Evolutionary conservation across 345 rosid species (phyloP).

Genomic region (Theobroma cacao): DNA sequence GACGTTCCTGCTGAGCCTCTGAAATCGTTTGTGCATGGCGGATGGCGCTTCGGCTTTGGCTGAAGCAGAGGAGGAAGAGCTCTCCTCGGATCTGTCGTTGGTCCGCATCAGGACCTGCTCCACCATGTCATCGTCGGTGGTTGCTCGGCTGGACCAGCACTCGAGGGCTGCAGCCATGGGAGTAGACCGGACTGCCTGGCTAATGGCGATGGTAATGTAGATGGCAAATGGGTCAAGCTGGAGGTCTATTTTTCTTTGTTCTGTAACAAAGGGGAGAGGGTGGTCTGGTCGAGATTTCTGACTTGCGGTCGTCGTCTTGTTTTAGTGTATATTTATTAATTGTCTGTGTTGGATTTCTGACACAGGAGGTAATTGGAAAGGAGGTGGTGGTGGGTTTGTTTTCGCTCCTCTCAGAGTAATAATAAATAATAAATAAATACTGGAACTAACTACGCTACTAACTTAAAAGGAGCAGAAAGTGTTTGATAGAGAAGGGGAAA

Average conservation of each 20-base stretch:
- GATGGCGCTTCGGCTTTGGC: constrained; percentile 34
- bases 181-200: neutral
- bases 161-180: constrained; percentile 93
- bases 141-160: constrained; percentile 92
- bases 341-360: constrained; percentile 3
- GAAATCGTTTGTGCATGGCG: constrained; percentile 73
- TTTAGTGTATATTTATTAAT: neutral
- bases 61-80: constrained; percentile 13
- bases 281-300: neutral
- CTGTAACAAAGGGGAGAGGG: neutral
- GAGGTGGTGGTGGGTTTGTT: neutral
- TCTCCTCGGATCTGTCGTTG: constrained; percentile 68
- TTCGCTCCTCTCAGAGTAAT: too few species aligned
- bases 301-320: neutral
- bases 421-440: too few species aligned
- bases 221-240: neutral
- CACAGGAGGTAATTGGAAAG: neutral
- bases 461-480: too few species aligned
- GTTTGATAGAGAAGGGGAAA: too few species aligned
- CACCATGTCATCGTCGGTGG: constrained; percentile 83
- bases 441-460: too few species aligned
- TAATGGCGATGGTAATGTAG: neutral
- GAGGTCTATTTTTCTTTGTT: neutral
- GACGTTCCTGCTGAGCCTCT: constrained; percentile 78
- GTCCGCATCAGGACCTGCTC: constrained; percentile 95